phyloP scores from a whole-genome alignment of 2,329 filamentous ascomycete genomes.

The Penicillium sp. region DNA sequence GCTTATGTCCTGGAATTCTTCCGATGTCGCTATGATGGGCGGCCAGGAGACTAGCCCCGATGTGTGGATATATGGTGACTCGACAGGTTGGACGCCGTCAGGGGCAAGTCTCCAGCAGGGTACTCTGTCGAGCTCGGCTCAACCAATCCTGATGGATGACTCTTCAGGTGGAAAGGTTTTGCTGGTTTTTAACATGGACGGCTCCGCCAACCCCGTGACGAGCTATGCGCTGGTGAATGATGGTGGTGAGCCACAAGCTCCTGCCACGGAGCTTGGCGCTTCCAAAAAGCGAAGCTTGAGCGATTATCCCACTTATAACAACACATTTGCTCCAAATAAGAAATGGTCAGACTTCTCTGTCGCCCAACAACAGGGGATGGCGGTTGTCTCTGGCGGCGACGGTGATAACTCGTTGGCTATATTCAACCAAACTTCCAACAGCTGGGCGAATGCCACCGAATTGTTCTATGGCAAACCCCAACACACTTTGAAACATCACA shows the following conservation, averaged over 20 bases:
- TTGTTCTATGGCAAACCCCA: slow-evolving; percentile 57
- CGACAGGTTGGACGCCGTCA: slow-evolving; percentile 67
- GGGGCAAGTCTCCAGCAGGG: slow-evolving; percentile 66
- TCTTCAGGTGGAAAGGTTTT: slow-evolving; percentile 78
- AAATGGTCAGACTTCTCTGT: slow-evolving; percentile 72
- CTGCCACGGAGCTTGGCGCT: slow-evolving; percentile 55
- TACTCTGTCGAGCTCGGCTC: slow-evolving; percentile 60
- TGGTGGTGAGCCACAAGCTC: slow-evolving; percentile 56
- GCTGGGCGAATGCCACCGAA: slow-evolving; percentile 74
- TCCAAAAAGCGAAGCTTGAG: slow-evolving; percentile 47
- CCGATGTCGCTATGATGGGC: slow-evolving; percentile 74
- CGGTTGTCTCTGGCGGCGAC: slow-evolving; percentile 80
- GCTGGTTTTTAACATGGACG: slow-evolving; percentile 75
- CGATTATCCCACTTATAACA: slow-evolving; percentile 80
- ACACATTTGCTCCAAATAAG: slow-evolving; percentile 67
- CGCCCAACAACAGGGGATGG: slow-evolving; percentile 66
- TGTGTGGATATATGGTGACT: slow-evolving; percentile 71
- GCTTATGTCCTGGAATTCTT: slow-evolving; percentile 73
- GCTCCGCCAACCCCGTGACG: slow-evolving; percentile 74
- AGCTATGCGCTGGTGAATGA: slow-evolving; percentile 69
- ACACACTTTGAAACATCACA: slow-evolving; percentile 17
- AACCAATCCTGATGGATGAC: slow-evolving; percentile 69
- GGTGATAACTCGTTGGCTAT: slow-evolving; percentile 70
- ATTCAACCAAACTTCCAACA: slow-evolving; percentile 75
- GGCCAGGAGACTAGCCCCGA: slow-evolving; percentile 68